phyloP scores from a whole-genome alignment of 306 rosid genomes.

The Medicago arabica region DNA sequence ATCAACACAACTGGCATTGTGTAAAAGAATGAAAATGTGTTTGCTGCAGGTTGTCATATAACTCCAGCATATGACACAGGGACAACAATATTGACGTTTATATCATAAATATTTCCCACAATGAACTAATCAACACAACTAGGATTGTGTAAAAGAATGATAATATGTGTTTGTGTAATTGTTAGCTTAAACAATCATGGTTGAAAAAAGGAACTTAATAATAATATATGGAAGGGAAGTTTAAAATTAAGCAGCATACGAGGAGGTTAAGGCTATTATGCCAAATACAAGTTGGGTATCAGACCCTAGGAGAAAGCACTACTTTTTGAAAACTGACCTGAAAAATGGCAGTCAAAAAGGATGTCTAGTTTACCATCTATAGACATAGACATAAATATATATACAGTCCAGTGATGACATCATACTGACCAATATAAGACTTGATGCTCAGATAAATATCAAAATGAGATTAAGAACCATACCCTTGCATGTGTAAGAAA shows the following conservation, averaged over 20 bases:
- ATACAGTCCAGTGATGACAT: constrained; percentile 41
- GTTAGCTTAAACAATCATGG: constrained; percentile 23
- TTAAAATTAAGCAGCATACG: background rate
- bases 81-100: background rate
- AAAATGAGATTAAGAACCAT: constrained; percentile 88
- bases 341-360: constrained; percentile 17
- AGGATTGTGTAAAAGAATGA: constrained; percentile 9
- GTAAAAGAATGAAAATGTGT: constrained; percentile 5
- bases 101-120: background rate
- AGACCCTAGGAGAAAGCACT: constrained; percentile 6
- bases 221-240: background rate
- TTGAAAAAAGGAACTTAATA: background rate
- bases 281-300: constrained; percentile 18
- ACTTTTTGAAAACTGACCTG: background rate
- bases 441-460: constrained; percentile 62
- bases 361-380: constrained; percentile 2
- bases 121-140: background rate
- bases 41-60: background rate
- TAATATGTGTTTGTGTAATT: background rate
- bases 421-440: constrained; percentile 41
- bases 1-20: background rate
- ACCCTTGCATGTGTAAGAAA: constrained; percentile 87
- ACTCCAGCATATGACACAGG: constrained; percentile 3
- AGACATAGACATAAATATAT: background rate
- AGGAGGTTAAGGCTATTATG: background rate